phyloP scores from a whole-genome alignment of 2,329 filamentous ascomycete genomes.

The Dothidotthia symphoricarpi region DNA sequence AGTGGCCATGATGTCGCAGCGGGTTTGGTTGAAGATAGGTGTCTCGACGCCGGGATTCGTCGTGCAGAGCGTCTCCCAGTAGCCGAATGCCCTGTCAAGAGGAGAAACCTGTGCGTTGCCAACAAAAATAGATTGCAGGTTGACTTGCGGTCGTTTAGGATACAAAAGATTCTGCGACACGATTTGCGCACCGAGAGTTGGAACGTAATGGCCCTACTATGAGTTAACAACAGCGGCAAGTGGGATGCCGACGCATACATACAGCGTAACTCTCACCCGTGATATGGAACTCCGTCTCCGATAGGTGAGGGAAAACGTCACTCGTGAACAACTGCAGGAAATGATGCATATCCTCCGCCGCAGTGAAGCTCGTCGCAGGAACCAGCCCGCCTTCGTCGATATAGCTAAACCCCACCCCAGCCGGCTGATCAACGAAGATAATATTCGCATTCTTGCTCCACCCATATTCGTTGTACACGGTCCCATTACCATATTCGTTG shows the following conservation, averaged over 20 bases:
- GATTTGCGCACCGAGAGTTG: constrained; percentile 47
- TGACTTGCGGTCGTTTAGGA: constrained; percentile 44
- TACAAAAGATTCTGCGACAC: constrained; percentile 46
- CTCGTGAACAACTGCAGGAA: constrained; percentile 52
- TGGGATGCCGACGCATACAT: constrained; percentile 10
- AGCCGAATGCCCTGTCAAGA: constrained; percentile 44
- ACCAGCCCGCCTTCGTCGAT: constrained; percentile 37
- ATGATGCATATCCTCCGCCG: constrained; percentile 50
- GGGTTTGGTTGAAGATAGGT: constrained; percentile 48
- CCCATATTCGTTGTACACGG: constrained; percentile 41
- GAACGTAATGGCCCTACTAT: constrained; percentile 50
- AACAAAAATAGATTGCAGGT: constrained; percentile 47
- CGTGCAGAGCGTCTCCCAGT: constrained; percentile 50
- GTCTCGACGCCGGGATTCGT: constrained; percentile 46
- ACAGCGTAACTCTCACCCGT: constrained; percentile 53
- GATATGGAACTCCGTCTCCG: constrained; percentile 45
- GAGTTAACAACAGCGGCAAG: not conserved
- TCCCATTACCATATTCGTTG: constrained; percentile 41
- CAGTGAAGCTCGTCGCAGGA: constrained; percentile 44
- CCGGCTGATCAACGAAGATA: constrained; percentile 42
- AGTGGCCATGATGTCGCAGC: constrained; percentile 49
- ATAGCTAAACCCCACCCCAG: constrained; percentile 43
- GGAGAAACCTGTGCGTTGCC: constrained; percentile 50
- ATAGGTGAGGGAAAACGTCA: constrained; percentile 47
- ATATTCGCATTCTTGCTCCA: constrained; percentile 41